Conservation (phyloP, 257 asterid species). For the Datura wrightii region DNA sequence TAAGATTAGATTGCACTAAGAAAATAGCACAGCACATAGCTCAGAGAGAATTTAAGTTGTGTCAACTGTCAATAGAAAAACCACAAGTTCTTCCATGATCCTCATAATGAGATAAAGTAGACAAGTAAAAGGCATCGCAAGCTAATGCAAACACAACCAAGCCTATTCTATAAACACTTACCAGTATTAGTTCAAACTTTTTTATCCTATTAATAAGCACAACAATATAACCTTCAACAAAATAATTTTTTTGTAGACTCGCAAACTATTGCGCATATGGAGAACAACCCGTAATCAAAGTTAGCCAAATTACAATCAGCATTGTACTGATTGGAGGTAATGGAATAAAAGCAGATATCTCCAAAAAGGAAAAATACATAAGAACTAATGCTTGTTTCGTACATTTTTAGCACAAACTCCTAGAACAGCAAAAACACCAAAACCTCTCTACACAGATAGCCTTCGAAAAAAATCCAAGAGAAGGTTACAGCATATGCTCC, state of each 20-base stretch:
- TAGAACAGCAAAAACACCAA: background rate
- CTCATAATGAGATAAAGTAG: conserved; percentile 17
- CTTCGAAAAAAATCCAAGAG: background rate
- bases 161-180: background rate
- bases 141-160: conserved; percentile 4
- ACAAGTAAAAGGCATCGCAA: conserved; percentile 8
- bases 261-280: conserved; percentile 6
- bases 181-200: background rate
- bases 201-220: background rate
- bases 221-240: background rate
- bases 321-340: conserved; percentile 16
- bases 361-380: background rate
- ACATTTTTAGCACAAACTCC: background rate
- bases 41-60: conserved; percentile 15
- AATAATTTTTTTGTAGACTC: conserved; percentile 16
- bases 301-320: conserved; percentile 8
- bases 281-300: conserved; percentile 10
- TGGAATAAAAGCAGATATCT: conserved; percentile 18
- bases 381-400: conserved; percentile 16
- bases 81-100: background rate
- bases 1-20: conserved; percentile 25
- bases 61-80: background rate
- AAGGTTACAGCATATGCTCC: conserved; percentile 6
- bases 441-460: background rate
- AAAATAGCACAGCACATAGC: background rate